phyloP scores from a whole-genome alignment of 2,329 filamentous ascomycete genomes.

The Lachnellula arida region DNA sequence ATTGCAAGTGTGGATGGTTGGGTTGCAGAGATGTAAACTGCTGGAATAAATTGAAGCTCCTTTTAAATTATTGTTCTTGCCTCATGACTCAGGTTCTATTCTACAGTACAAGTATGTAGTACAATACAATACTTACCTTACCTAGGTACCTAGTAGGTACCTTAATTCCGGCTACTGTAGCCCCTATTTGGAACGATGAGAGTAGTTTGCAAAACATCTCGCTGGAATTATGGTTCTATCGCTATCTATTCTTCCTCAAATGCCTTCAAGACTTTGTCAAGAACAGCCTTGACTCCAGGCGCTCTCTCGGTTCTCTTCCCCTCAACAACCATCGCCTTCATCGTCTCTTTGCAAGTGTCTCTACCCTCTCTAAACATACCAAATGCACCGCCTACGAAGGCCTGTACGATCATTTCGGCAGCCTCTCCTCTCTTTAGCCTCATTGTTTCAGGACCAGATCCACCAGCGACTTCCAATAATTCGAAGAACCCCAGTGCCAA shows the following conservation, averaged over 20 bases:
- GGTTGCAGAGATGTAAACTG: neutral
- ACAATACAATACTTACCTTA: too few relatives aligned
- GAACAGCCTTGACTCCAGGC: constrained; percentile 21
- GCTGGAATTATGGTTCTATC: too few relatives aligned
- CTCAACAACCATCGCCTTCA: constrained; percentile 20
- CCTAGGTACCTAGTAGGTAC: too few relatives aligned
- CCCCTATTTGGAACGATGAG: too few relatives aligned
- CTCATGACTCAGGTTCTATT: neutral
- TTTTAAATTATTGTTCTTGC: neutral
- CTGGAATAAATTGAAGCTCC: neutral
- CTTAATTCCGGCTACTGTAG: too few relatives aligned
- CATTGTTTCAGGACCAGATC: constrained; percentile 29
- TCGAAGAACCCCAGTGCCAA: constrained; percentile 23
- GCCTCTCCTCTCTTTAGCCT: constrained; percentile 32
- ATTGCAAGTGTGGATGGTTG: constrained; percentile 10
- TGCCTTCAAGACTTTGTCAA: constrained; percentile 23
- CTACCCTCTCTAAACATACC: constrained; percentile 23
- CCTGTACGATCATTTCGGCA: constrained; percentile 27
- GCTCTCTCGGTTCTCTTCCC: constrained; percentile 27
- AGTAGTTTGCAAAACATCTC: too few relatives aligned
- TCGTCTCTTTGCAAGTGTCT: constrained; percentile 17
- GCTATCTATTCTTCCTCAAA: constrained; percentile 14
- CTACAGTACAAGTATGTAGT: too few relatives aligned
- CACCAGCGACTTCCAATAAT: constrained; percentile 28
- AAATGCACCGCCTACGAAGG: constrained; percentile 26